Conservation (phyloP, 768 basidiomycete species). For the Xerocomus spinulosus region DNA sequence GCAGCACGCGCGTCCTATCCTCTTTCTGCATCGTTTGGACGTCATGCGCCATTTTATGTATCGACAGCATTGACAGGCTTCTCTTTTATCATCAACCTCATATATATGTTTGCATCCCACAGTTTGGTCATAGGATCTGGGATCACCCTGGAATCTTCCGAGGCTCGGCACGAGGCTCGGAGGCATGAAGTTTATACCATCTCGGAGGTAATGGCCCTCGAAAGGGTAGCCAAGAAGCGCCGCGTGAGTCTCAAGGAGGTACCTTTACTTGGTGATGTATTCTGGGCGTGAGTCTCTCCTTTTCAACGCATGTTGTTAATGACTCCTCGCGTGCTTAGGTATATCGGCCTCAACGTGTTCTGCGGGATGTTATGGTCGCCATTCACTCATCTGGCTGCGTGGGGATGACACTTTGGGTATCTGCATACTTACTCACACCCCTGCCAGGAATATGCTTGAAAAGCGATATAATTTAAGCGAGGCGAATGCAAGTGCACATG, state of each 20-base stretch:
- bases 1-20: conserved; percentile 74
- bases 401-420: conserved; percentile 21
- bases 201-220: conserved; percentile 57
- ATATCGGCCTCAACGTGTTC: conserved; percentile 69
- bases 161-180: conserved; percentile 52
- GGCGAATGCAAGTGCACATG: conserved; percentile 53
- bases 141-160: conserved; percentile 59
- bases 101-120: conserved; percentile 59
- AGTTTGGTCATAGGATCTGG: conserved; percentile 62
- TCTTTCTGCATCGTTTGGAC: conserved; percentile 61
- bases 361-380: conserved; percentile 78
- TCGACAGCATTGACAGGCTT: conserved; percentile 59
- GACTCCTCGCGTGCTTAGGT: conserved; percentile 41
- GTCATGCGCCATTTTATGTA: conserved; percentile 70
- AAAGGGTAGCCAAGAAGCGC: conserved; percentile 62
- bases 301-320: background rate
- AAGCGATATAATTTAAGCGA: conserved; percentile 60
- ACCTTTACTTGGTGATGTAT: conserved; percentile 65
- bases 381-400: conserved; percentile 74
- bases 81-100: conserved; percentile 63
- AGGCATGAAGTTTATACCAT: conserved; percentile 40
- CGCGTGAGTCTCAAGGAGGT: conserved; percentile 58
- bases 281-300: conserved; percentile 59
- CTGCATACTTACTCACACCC: conserved; percentile 1
- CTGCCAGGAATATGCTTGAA: conserved; percentile 64